A percentile compares a stretch with the other conserved stretches of the same genome.
These are phyloP conservation scores for Elsinoe perseae DNA, from an alignment of 2,329 filamentous ascomycete species.

Conservation along the genomic window DNA sequence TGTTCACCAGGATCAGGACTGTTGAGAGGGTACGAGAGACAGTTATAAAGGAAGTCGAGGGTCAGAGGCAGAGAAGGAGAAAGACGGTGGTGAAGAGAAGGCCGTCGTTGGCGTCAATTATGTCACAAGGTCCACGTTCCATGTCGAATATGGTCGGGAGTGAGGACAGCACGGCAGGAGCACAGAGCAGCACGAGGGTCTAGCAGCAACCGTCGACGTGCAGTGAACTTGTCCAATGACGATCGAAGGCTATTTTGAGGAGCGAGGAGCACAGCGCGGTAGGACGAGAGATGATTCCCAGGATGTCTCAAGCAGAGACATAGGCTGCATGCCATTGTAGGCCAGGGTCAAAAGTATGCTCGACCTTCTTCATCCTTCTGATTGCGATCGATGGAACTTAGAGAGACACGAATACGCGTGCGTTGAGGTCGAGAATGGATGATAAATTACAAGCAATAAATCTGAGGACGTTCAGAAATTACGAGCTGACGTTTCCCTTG, in stretches of 20 bases:
- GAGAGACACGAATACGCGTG: not conserved
- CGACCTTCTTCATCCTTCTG: not conserved
- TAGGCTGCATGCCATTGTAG: not conserved
- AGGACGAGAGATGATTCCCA: not conserved
- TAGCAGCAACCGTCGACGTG: conserved; percentile 6
- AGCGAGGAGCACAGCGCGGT: not conserved
- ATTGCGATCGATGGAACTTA: not conserved
- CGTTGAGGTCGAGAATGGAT: not conserved
- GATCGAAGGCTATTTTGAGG: not conserved
- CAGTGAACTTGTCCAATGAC: conserved; percentile 6
- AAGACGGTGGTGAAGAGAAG: not conserved
- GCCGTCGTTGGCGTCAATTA: not conserved
- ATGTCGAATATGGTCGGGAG: not conserved
- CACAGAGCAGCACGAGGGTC: conserved; percentile 5
- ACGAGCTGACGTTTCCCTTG: conserved; percentile 8
- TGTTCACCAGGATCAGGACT: not conserved
- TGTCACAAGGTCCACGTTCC: not conserved
- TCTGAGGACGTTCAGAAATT: conserved; percentile 1
- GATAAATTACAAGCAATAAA: conserved; percentile 11
- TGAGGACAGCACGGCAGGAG: conserved; percentile 1
- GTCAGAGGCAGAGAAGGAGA: not conserved
- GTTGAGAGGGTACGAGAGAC: not conserved
- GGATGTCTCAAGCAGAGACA: conserved; percentile 1
- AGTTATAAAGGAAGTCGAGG: not conserved
- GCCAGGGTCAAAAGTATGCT: not conserved